Percentiles rank a stretch among this genome's conserved stretches.
Evolutionary conservation across 1,284 basidiomycete species (phyloP).

Genomic region (Puccinia novopanici): DNA sequence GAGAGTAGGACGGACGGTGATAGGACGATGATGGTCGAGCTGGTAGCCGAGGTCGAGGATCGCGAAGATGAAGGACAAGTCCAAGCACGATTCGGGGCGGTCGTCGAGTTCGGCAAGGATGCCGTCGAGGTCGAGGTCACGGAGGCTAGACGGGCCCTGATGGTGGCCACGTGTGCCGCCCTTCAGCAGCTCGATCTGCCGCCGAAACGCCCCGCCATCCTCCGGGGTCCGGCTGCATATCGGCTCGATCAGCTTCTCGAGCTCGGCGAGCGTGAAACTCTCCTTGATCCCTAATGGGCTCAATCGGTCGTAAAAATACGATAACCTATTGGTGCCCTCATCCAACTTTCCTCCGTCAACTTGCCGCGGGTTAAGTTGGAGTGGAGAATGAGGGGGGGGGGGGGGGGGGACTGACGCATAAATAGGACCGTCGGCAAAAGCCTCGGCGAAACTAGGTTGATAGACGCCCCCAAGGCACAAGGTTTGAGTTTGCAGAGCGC

Average conservation of each 20-base stretch:
- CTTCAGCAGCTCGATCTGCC: slow-evolving; percentile 58
- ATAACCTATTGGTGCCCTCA: slow-evolving; percentile 65
- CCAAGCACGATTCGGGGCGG: slow-evolving; percentile 90
- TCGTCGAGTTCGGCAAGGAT: slow-evolving; percentile 76
- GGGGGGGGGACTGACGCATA: slow-evolving; percentile 57
- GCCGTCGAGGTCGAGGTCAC: neutral
- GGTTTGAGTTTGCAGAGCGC: slow-evolving; percentile 86
- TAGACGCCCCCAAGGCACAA: slow-evolving; percentile 98
- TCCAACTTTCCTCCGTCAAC: neutral
- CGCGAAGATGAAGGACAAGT: slow-evolving; percentile 91
- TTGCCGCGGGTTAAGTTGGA: neutral
- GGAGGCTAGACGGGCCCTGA: slow-evolving; percentile 32
- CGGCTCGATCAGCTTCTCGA: slow-evolving; percentile 69
- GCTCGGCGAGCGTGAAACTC: slow-evolving; percentile 66
- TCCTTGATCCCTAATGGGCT: slow-evolving; percentile 70
- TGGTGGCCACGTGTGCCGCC: neutral
- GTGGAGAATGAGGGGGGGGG: neutral
- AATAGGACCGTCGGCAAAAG: slow-evolving; percentile 66
- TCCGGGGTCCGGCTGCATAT: slow-evolving; percentile 70
- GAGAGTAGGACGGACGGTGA: slow-evolving; percentile 15
- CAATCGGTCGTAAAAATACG: slow-evolving; percentile 96
- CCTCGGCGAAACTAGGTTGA: slow-evolving; percentile 88
- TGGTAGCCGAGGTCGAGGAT: slow-evolving; percentile 69
- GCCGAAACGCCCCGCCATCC: slow-evolving; percentile 54
- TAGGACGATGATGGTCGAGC: slow-evolving; percentile 40